Percentiles rank a stretch among this genome's conserved stretches.
These are phyloP conservation scores for Metarhizium album DNA, from an alignment of 2,329 filamentous ascomycete genomes.

Conservation along the genomic window DNA sequence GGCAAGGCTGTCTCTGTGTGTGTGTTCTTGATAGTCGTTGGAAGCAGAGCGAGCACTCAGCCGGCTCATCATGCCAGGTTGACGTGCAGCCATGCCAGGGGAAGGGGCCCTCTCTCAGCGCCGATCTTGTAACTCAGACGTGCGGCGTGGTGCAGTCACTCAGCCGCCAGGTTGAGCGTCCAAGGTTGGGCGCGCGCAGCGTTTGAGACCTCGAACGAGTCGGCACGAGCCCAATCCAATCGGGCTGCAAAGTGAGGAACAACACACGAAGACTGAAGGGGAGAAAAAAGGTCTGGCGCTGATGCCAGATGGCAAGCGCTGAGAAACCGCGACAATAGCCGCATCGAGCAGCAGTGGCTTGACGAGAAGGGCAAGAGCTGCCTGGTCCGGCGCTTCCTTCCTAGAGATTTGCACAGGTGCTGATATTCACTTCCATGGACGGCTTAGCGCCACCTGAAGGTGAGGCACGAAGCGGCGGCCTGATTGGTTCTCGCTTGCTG, in stretches of 20 bases:
- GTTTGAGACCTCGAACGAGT: neutral
- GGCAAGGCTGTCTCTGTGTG: too few relatives aligned
- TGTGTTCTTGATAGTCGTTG: too few relatives aligned
- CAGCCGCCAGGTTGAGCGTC: too few relatives aligned
- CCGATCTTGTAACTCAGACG: too few relatives aligned
- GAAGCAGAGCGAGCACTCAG: too few relatives aligned
- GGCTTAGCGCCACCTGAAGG: conserved; percentile 3
- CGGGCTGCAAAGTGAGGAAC: neutral
- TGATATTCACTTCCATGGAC: neutral
- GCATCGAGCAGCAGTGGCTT: neutral
- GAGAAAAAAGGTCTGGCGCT: too few relatives aligned
- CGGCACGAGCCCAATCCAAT: neutral
- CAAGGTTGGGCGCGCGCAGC: neutral
- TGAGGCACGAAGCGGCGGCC: neutral
- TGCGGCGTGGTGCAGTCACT: too few relatives aligned
- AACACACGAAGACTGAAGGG: too few relatives aligned
- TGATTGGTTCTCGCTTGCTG: neutral
- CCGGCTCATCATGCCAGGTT: too few relatives aligned
- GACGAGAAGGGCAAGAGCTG: neutral
- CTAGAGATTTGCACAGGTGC: neutral
- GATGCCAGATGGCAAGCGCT: neutral
- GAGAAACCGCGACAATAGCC: neutral
- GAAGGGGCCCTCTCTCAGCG: too few relatives aligned
- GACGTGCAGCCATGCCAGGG: too few relatives aligned
- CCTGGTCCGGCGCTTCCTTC: neutral